phyloP scores from a whole-genome alignment of 805 yeast genomes.

The Wickerhamomyces pijperi region DNA sequence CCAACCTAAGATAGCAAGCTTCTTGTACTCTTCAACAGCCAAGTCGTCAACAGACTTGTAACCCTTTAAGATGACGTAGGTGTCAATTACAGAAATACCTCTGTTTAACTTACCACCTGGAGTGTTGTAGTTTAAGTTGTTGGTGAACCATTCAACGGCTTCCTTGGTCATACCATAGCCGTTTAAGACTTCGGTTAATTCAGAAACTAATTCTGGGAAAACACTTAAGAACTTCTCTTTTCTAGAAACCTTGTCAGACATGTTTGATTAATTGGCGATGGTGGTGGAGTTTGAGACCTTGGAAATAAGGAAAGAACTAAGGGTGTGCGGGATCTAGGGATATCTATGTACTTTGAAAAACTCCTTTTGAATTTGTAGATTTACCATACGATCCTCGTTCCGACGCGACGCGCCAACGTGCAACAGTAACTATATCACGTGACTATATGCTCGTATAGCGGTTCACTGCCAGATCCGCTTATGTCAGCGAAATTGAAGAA shows the following conservation, averaged over 20 bases:
- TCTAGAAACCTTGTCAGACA: constrained; percentile 19
- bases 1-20: constrained; percentile 91
- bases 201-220: constrained; percentile 72
- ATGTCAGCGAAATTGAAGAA: no score
- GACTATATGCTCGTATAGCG: no score
- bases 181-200: constrained; percentile 48
- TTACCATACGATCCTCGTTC: no score
- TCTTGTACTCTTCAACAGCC: constrained; percentile 58
- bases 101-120: constrained; percentile 96
- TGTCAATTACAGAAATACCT: constrained; percentile 91
- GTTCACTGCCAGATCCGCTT: neutral
- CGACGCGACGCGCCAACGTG: no score
- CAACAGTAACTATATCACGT: no score
- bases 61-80: constrained; percentile 71
- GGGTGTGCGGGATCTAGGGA: no score
- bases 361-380: neutral
- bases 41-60: constrained; percentile 48
- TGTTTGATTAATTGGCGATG: neutral
- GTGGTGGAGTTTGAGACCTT: neutral
- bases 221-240: constrained; percentile 50
- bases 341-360: no score
- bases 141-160: constrained; percentile 77
- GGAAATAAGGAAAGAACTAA: neutral
- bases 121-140: constrained; percentile 69
- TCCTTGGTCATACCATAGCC: constrained; percentile 75